Conservation (phyloP, 179 eudicot genomes). For the Corrigiola litoralis region DNA sequence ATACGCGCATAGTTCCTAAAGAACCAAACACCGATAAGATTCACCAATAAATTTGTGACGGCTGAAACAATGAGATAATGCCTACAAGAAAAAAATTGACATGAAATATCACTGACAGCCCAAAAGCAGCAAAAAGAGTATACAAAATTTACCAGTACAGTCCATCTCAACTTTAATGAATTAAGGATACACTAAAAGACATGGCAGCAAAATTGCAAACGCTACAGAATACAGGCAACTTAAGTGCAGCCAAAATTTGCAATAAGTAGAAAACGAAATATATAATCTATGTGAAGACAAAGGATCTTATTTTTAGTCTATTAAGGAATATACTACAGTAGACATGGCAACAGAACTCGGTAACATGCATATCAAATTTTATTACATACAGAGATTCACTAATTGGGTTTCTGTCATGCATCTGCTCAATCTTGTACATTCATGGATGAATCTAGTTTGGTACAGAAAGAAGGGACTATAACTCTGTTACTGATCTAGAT, state of each 20-base stretch:
- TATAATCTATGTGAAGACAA: too few relatives aligned
- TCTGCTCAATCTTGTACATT: not conserved
- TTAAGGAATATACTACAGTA: too few relatives aligned
- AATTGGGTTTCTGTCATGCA: not conserved
- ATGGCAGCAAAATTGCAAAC: too few relatives aligned
- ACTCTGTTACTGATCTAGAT: not conserved
- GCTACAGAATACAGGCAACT: too few relatives aligned
- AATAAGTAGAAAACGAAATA: too few relatives aligned
- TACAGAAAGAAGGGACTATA: not conserved
- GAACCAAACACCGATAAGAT: slow-evolving; percentile 98
- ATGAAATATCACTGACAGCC: not conserved
- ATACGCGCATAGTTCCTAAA: slow-evolving; percentile 88
- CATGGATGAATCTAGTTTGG: not conserved
- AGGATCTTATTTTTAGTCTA: too few relatives aligned
- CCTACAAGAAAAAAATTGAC: slow-evolving; percentile 37
- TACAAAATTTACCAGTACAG: not conserved
- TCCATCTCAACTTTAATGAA: not conserved
- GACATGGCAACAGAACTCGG: not conserved
- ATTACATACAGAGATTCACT: not conserved
- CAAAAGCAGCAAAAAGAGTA: not conserved
- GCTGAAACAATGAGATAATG: slow-evolving; percentile 94
- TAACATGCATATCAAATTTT: not conserved
- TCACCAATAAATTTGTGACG: slow-evolving; percentile 87
- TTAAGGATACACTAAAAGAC: slow-evolving; percentile 2
- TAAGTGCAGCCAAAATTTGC: too few relatives aligned